Percentiles rank a stretch among this genome's conserved stretches.
phyloP scores from a whole-genome alignment of 2,329 filamentous ascomycete species.

The Chrysoporthe deuterocubensis region DNA sequence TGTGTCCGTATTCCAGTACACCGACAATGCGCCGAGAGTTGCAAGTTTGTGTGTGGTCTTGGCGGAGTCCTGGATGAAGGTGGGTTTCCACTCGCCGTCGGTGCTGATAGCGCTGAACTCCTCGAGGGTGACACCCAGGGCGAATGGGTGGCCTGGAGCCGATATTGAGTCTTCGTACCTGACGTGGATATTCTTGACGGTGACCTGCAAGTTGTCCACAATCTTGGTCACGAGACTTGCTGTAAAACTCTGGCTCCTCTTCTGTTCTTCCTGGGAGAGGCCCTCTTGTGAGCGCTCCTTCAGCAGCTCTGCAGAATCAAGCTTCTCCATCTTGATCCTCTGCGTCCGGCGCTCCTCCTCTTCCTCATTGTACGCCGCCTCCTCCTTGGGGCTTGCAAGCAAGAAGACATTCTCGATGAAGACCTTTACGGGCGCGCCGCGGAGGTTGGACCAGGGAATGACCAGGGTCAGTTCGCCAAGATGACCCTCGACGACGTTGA shows the following conservation, averaged over 20 bases:
- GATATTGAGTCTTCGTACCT: constrained; percentile 98
- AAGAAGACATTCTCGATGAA: constrained; percentile 97
- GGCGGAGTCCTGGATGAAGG: constrained; percentile 88
- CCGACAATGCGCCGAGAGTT: constrained; percentile 82
- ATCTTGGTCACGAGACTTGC: constrained; percentile 94
- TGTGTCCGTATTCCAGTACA: constrained; percentile 98
- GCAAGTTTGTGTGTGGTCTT: constrained; percentile 91
- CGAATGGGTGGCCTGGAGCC: constrained; percentile 92
- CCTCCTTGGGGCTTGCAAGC: constrained; percentile 91
- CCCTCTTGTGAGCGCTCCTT: constrained; percentile 93
- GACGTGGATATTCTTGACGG: constrained; percentile 97
- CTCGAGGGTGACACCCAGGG: constrained; percentile 87
- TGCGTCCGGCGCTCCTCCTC: constrained; percentile 88
- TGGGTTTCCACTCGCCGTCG: constrained; percentile 91
- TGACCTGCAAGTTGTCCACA: constrained; percentile 97
- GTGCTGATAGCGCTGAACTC: constrained; percentile 98
- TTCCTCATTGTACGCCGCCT: constrained; percentile 88
- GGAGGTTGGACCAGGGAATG: constrained; percentile 97
- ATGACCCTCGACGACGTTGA: constrained; percentile 96
- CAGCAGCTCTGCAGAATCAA: constrained; percentile 92
- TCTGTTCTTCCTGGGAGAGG: constrained; percentile 91
- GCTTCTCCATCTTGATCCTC: constrained; percentile 97
- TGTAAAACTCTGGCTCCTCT: constrained; percentile 97
- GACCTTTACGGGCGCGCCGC: constrained; percentile 91
- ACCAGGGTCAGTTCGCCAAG: constrained; percentile 88